Percentiles rank a stretch among this genome's conserved stretches.
These are phyloP conservation scores for Metahyphopichia silvanorum DNA, from an alignment of 805 yeast species.

Conservation along the genomic window DNA sequence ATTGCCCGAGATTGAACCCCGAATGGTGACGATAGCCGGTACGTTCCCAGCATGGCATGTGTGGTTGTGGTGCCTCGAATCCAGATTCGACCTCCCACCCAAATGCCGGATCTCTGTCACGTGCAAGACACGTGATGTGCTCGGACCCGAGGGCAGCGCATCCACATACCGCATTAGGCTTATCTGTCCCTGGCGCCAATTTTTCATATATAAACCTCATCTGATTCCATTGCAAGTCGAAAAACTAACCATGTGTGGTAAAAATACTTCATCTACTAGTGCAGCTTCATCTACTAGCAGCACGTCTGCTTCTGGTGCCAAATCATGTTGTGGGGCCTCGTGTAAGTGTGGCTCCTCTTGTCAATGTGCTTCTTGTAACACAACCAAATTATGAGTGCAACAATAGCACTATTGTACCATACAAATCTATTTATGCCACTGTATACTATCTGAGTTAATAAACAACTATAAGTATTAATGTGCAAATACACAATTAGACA, in stretches of 20 bases:
- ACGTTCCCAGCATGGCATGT: too few relatives aligned
- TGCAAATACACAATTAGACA: too few relatives aligned
- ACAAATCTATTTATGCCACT: neutral
- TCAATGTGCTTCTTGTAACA: conserved; percentile 39
- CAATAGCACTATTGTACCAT: neutral
- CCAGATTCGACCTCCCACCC: too few relatives aligned
- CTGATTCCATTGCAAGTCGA: neutral
- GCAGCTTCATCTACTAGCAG: conserved; percentile 12
- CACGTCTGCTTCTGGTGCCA: conserved; percentile 10
- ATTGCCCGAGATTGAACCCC: too few relatives aligned
- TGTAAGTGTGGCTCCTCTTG: conserved; percentile 43
- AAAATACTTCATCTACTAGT: conserved; percentile 9
- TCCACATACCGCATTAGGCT: conserved; percentile 1
- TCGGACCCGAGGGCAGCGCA: too few relatives aligned
- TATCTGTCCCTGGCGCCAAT: neutral
- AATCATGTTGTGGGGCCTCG: conserved; percentile 32
- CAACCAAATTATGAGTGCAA: conserved; percentile 32
- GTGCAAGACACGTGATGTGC: too few relatives aligned
- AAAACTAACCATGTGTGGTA: conserved; percentile 16
- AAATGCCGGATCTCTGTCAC: too few relatives aligned
- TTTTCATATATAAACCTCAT: neutral
- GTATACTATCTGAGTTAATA: neutral
- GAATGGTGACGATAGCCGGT: too few relatives aligned
- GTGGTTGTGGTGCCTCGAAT: too few relatives aligned
- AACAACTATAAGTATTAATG: too few relatives aligned